These are phyloP conservation scores for Hanseniaspora pseudoguilliermondii DNA, from an alignment of 805 yeast genomes.

Conservation along the genomic window DNA sequence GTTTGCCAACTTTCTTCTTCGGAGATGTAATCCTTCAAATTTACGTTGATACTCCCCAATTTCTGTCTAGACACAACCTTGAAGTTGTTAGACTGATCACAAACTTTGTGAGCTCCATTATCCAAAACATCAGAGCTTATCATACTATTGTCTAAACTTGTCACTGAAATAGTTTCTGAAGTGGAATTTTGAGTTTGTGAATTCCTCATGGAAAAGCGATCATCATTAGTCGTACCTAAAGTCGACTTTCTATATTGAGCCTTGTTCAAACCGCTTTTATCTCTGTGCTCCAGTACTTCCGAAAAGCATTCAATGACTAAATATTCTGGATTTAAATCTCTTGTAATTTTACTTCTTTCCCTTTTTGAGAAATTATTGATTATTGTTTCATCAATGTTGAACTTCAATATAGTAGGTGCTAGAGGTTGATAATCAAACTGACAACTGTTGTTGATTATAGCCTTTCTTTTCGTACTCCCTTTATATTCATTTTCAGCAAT, in stretches of 20 bases:
- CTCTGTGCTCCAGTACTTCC: slow-evolving; percentile 24
- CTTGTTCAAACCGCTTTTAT: not conserved
- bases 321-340: slow-evolving; percentile 26
- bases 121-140: not conserved
- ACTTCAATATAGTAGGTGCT: slow-evolving; percentile 30
- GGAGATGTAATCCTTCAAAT: slow-evolving; percentile 57
- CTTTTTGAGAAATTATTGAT: not conserved
- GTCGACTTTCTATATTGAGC: not conserved
- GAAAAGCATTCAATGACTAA: slow-evolving; percentile 35
- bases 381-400: slow-evolving; percentile 28
- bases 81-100: not conserved
- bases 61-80: slow-evolving; percentile 27
- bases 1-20: slow-evolving; percentile 37
- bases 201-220: not conserved
- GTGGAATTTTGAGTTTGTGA: not conserved
- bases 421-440: slow-evolving; percentile 33
- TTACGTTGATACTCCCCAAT: slow-evolving; percentile 56
- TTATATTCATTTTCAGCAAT: slow-evolving; percentile 20
- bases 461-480: slow-evolving; percentile 32
- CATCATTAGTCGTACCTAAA: not conserved
- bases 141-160: not conserved
- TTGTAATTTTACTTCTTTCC: slow-evolving; percentile 13
- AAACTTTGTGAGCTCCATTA: slow-evolving; percentile 1
- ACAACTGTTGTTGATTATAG: slow-evolving; percentile 41
- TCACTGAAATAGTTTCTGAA: not conserved